Conservation (phyloP, 805 yeast genomes). For the Yamadazyma sp. region DNA sequence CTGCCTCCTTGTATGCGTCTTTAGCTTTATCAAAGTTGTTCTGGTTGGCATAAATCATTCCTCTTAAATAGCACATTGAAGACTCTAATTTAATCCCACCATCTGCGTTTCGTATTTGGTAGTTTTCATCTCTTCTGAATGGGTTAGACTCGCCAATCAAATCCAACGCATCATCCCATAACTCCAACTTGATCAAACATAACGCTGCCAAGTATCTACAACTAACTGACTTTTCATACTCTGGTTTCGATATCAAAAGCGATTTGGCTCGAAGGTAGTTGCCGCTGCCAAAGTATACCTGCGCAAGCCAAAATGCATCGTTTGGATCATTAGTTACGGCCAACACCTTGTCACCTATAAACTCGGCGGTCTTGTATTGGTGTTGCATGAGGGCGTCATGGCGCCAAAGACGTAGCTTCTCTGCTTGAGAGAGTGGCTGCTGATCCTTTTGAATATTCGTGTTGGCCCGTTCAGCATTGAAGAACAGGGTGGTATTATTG, state of each 20-base stretch:
- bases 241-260: conserved; percentile 54
- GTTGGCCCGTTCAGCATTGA: conserved; percentile 25
- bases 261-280: conserved; percentile 78
- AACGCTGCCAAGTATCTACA: conserved; percentile 81
- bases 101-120: conserved; percentile 53
- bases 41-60: conserved; percentile 76
- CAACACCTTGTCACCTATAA: conserved; percentile 86
- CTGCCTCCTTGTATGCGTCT: conserved; percentile 83
- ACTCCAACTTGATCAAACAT: conserved; percentile 66
- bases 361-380: conserved; percentile 85
- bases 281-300: conserved; percentile 76
- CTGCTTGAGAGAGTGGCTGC: conserved; percentile 71
- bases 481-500: conserved; percentile 38
- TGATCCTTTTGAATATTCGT: conserved; percentile 1
- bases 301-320: conserved; percentile 96
- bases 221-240: conserved; percentile 59
- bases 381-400: conserved; percentile 93
- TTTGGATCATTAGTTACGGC: conserved; percentile 82
- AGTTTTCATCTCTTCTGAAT: conserved; percentile 46
- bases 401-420: conserved; percentile 84
- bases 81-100: conserved; percentile 89
- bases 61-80: conserved; percentile 81
- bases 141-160: conserved; percentile 82
- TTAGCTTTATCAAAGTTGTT: conserved; percentile 85
- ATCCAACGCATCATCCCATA: conserved; percentile 87